These are phyloP conservation scores for Solanum tarapatanum DNA, from an alignment of 257 asterid genomes.

Conservation along the genomic window DNA sequence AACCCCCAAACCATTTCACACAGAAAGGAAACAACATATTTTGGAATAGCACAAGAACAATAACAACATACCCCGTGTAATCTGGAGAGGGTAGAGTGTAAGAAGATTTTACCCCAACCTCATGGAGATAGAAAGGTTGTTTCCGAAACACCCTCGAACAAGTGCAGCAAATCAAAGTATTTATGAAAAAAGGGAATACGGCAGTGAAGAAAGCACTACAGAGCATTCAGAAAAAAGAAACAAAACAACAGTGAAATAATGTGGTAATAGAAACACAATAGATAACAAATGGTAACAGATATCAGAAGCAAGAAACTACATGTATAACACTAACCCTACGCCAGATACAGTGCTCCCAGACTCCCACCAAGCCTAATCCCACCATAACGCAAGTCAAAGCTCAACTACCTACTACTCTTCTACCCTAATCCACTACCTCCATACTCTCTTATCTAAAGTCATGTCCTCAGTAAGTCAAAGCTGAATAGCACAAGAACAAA, in stretches of 20 bases:
- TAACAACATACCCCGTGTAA: background rate
- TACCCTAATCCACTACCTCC: background rate
- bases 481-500: background rate
- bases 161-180: no score
- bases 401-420: no score
- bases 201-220: background rate
- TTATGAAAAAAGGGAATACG: no score
- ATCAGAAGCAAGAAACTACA: background rate
- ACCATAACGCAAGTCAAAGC: no score
- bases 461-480: background rate
- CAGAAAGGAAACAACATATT: background rate
- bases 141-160: background rate
- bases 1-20: background rate
- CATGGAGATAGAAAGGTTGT: background rate
- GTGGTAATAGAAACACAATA: no score
- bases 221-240: background rate
- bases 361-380: background rate
- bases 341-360: background rate
- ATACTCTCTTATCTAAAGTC: background rate
- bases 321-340: background rate
- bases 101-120: background rate
- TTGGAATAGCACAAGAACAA: background rate
- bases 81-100: background rate
- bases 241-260: background rate
- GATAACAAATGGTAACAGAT: background rate